phyloP scores from a whole-genome alignment of 495 filamentous ascomycete species.

The Aspergillus funiculosus region DNA sequence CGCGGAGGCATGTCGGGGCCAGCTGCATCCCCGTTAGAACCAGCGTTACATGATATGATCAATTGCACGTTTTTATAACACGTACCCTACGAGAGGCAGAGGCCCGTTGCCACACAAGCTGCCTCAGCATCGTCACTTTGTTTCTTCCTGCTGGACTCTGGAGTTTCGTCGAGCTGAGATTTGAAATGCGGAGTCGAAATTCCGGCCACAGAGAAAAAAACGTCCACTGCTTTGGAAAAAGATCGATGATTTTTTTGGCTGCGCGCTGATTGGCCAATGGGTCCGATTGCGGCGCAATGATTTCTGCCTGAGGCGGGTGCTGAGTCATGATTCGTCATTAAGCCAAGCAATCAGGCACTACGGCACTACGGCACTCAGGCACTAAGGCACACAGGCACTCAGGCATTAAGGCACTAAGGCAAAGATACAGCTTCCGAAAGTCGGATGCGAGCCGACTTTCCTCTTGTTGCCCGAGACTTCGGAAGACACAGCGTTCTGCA shows the following conservation, averaged over 20 bases:
- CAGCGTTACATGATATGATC: not conserved
- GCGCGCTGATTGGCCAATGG: conserved; percentile 15
- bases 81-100: conserved; percentile 30
- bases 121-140: conserved; percentile 28
- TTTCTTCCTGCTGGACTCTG: not conserved
- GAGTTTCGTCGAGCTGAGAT: conserved; percentile 1
- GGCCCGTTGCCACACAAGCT: conserved; percentile 31
- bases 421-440: no score
- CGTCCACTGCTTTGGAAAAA: no score
- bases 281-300: conserved; percentile 9
- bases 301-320: not conserved
- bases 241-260: conserved; percentile 17
- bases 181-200: conserved; percentile 13
- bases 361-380: not conserved
- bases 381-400: not conserved
- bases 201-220: no score
- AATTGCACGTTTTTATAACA: conserved; percentile 5
- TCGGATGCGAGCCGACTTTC: no score
- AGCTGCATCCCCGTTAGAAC: conserved; percentile 14
- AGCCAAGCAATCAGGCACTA: not conserved
- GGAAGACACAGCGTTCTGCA: conserved; percentile 8
- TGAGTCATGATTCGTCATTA: no score
- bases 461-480: conserved; percentile 8
- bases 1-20: conserved; percentile 26
- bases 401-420: not conserved